Conservation (phyloP, 176 grass and related monocot genomes). For the Cymbopogon citratus region DNA sequence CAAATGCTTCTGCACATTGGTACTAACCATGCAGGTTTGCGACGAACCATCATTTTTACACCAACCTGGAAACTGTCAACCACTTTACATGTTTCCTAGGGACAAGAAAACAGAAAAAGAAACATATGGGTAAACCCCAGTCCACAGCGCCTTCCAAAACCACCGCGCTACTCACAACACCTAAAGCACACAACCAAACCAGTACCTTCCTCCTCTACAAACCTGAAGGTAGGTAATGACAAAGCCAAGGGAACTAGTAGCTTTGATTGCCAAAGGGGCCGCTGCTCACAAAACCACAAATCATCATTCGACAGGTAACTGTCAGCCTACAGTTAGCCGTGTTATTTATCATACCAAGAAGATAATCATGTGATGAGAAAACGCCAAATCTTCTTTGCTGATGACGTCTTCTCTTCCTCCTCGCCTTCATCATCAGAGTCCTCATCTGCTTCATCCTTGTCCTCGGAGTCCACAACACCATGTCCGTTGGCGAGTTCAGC, state of each 20-base stretch:
- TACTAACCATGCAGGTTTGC: neutral
- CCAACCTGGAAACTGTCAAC: neutral
- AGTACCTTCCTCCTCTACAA: neutral
- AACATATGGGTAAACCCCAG: neutral
- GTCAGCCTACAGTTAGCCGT: constrained; percentile 49
- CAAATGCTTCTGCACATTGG: neutral
- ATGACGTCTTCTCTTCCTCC: constrained; percentile 39
- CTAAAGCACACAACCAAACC: constrained; percentile 23
- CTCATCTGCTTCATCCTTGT: constrained; percentile 23
- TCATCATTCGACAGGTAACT: constrained; percentile 19
- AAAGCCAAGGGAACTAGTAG: constrained; percentile 2
- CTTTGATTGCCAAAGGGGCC: neutral
- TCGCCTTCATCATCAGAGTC: constrained; percentile 45
- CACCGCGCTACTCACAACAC: constrained; percentile 18
- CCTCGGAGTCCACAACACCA: neutral
- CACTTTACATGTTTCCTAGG: constrained; percentile 26
- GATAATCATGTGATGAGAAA: constrained; percentile 70
- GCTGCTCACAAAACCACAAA: neutral
- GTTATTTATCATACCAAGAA: constrained; percentile 11
- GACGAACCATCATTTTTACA: constrained; percentile 28
- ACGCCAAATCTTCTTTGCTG: constrained; percentile 85
- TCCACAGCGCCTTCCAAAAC: constrained; percentile 38
- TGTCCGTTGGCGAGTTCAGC: constrained; percentile 32
- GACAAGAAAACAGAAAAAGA: neutral
- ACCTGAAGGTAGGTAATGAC: neutral